phyloP scores from a whole-genome alignment of 2,329 filamentous ascomycete species.

The Chaetothyriales sp. region DNA sequence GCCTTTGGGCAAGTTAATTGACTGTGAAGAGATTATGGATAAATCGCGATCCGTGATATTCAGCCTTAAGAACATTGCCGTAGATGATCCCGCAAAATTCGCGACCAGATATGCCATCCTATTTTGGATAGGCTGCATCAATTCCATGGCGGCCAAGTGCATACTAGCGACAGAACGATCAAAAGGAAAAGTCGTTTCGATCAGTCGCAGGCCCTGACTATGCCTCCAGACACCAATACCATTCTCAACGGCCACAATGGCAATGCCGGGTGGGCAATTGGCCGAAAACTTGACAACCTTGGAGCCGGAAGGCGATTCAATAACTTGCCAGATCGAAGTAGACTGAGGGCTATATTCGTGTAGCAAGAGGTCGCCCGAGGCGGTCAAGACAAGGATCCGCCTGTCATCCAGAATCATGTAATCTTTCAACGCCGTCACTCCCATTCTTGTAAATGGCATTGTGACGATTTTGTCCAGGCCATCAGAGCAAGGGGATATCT shows the following conservation, averaged over 20 bases:
- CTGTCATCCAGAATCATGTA: slow-evolving; percentile 7
- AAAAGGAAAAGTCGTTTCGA: neutral
- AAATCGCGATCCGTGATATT: neutral
- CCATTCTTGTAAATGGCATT: neutral
- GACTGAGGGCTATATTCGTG: neutral
- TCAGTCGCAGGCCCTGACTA: neutral
- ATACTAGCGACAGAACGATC: neutral
- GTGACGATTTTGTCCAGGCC: neutral
- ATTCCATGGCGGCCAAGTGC: neutral
- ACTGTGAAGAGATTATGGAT: neutral
- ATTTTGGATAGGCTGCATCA: neutral
- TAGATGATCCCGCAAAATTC: neutral
- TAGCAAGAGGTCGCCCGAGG: slow-evolving; percentile 9
- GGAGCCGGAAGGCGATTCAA: neutral
- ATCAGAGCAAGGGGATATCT: slow-evolving; percentile 9
- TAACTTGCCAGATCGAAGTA: neutral
- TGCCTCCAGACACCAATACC: neutral
- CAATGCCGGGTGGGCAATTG: neutral
- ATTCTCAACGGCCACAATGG: neutral
- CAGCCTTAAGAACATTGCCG: neutral
- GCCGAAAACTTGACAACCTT: neutral
- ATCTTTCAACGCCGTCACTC: slow-evolving; percentile 9
- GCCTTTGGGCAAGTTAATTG: neutral
- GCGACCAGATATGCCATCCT: neutral
- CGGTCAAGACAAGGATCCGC: slow-evolving; percentile 10